These are phyloP conservation scores for Mortierella claussenii DNA, from an alignment of 192 early-diverging fungal genomes.

Conservation along the genomic window DNA sequence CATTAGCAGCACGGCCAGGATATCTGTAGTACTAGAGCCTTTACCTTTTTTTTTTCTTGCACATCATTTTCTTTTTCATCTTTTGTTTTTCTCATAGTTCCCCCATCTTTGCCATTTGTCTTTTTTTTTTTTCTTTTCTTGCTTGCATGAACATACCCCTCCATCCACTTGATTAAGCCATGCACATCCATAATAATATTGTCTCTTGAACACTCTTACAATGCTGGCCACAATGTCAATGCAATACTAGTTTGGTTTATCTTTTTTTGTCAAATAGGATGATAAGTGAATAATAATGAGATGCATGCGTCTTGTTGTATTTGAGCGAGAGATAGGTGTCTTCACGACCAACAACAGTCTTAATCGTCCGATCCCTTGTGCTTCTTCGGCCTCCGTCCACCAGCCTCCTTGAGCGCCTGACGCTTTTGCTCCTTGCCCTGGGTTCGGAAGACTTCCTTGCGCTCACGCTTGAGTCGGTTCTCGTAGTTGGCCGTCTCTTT, in stretches of 20 bases:
- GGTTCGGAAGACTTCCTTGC: conserved; percentile 75
- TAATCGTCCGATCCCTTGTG: conserved; percentile 43
- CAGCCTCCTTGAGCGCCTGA: conserved; percentile 44
- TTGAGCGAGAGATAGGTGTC: no score
- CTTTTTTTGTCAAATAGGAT: no score
- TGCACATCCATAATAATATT: no score
- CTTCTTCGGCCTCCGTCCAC: conserved; percentile 50
- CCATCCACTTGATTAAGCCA: no score
- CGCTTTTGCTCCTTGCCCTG: conserved; percentile 63
- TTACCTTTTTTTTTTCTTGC: conserved; percentile 2
- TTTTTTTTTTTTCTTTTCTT: not conserved
- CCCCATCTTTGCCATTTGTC: not conserved
- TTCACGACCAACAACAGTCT: no score
- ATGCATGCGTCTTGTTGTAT: no score
- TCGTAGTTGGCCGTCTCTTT: conserved; percentile 56
- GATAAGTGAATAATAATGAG: no score
- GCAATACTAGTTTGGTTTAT: no score
- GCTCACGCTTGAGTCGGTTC: conserved; percentile 69
- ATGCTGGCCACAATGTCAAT: no score
- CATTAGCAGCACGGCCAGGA: conserved; percentile 5
- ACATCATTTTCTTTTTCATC: not conserved
- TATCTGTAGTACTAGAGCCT: conserved; percentile 14
- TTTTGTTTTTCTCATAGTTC: not conserved
- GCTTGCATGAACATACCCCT: not conserved
- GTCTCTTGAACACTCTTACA: no score